phyloP scores from a whole-genome alignment of 495 filamentous ascomycete genomes.

The Collariella sp. region DNA sequence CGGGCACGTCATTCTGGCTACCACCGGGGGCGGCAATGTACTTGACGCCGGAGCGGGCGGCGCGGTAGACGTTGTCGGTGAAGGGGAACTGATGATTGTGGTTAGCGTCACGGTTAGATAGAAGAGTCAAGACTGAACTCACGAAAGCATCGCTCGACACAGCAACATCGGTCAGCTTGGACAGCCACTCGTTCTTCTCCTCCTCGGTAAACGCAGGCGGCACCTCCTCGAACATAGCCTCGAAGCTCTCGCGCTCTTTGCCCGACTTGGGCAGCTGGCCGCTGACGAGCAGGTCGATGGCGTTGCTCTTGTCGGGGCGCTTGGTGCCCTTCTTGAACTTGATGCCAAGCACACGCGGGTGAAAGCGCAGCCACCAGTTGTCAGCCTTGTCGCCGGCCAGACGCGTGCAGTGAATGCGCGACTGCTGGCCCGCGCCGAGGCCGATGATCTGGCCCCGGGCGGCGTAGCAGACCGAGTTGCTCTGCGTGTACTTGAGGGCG shows the following conservation, averaged over 20 bases:
- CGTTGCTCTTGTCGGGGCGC: slow-evolving; percentile 94
- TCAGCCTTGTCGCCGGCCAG: slow-evolving; percentile 98
- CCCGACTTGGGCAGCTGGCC: slow-evolving; percentile 75
- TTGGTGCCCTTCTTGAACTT: slow-evolving; percentile 97
- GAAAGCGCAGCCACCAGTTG: slow-evolving; percentile 99
- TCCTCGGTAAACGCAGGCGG: slow-evolving; percentile 71
- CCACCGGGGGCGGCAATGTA: slow-evolving; percentile 90
- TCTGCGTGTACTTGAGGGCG: slow-evolving; percentile 94
- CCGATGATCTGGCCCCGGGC: slow-evolving; percentile 91
- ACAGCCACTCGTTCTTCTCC: slow-evolving; percentile 76
- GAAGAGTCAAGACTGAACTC: slow-evolving; percentile 32
- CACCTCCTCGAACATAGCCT: slow-evolving; percentile 86
- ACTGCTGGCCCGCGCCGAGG: slow-evolving; percentile 92
- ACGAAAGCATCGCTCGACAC: slow-evolving; percentile 93
- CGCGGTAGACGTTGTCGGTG: slow-evolving; percentile 92
- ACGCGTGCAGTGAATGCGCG: slow-evolving; percentile 94
- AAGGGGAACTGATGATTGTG: slow-evolving; percentile 72
- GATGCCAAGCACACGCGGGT: slow-evolving; percentile 73
- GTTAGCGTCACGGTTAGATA: slow-evolving; percentile 7
- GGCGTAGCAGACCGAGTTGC: slow-evolving; percentile 97
- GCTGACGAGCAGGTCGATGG: slow-evolving; percentile 88
- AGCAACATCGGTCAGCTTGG: slow-evolving; percentile 70
- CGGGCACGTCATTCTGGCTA: slow-evolving; percentile 83
- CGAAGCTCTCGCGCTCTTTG: slow-evolving; percentile 75
- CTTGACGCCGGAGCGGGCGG: slow-evolving; percentile 79